Percentiles rank a stretch among this genome's conserved stretches.
Evolutionary conservation across 1,139 yeast species (phyloP).

Genomic region (Yamadazyma diddensiae): DNA sequence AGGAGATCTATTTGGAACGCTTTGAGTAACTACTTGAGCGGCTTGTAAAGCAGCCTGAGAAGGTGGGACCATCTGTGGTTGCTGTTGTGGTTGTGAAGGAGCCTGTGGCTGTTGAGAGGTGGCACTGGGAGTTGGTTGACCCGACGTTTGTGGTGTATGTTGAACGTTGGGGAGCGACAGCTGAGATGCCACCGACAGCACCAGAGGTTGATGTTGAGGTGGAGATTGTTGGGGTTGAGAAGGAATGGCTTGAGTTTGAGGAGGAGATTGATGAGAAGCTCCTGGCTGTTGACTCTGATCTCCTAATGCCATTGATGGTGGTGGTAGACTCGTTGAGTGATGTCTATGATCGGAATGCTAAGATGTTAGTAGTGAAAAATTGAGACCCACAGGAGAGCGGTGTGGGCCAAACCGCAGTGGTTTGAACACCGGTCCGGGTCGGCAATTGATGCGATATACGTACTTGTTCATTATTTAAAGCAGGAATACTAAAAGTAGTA

Average conservation of each 20-base stretch:
- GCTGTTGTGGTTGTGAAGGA: conserved; percentile 6
- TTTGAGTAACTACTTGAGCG: conserved; percentile 23
- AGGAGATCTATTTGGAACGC: conserved; percentile 44
- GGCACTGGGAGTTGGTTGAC: neutral
- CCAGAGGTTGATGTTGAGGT: conserved; percentile 3
- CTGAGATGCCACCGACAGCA: conserved; percentile 2
- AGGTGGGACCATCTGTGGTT: conserved; percentile 7
- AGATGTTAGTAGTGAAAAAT: conserved; percentile 1
- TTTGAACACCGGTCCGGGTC: neutral
- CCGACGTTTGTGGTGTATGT: conserved; percentile 2
- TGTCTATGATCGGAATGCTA: conserved; percentile 9
- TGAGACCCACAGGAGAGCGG: neutral
- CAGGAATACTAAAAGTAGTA: conserved; percentile 46
- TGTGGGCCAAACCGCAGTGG: no score
- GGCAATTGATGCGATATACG: conserved; percentile 13
- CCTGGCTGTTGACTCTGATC: conserved; percentile 8
- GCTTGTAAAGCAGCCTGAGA: conserved; percentile 8
- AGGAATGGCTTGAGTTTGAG: neutral
- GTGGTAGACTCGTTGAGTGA: conserved; percentile 7
- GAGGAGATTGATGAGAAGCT: conserved; percentile 2
- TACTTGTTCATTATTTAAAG: conserved; percentile 39
- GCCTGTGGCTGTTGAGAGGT: conserved; percentile 2
- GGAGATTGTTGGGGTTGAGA: neutral
- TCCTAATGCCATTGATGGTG: conserved; percentile 11
- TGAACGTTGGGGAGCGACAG: conserved; percentile 3